Base-by-base conservation (phyloP, 495 filamentous ascomycete species). In the Lasiosphaeria hispida region DNA sequence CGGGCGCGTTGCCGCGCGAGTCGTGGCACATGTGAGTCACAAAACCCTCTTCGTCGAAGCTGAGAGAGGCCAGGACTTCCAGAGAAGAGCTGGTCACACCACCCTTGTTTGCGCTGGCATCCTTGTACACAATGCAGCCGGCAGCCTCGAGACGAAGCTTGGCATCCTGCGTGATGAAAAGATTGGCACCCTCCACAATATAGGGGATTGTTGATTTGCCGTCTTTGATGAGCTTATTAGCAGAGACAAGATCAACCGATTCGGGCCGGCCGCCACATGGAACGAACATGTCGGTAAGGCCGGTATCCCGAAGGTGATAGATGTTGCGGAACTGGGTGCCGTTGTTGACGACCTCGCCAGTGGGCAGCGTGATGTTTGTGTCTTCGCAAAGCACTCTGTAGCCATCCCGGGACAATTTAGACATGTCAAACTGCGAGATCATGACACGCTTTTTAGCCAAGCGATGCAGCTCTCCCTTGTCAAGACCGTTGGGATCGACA, bases 81-180 rank as follows among this genome's bases (percentile, higher is more conserved):
- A 97, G 84, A 5, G 94, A 98, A 0, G 94, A 97, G n/a, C 90
- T 96, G 6, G 94, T 98, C 47, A 98, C 94, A 70, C 94, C 94
- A 65, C 94, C 94, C 80, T 98, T 98, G 81, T 98, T 98, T 42
- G 95, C 92, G 42, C 91, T 96, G 10, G 94, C 94, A 74, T 98
- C 94, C 79, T 98, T 98, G 83, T 90, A 97, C 42, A 98, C 72
- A 63, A 97, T 87, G 68, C 88, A 91, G 59, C 95, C 95, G 33
- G 94, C 93, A 63, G 89, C 86, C 75, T 98, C 94, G 5, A 98
- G 83, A 17, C 91, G 87, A 55, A 97, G 80, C 80, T 98, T 98
- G 62, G 91, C 92, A 68, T 98, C 94, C 74, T 98, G 95, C 10
- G 94, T 97, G 74, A 98, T 94, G 83, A 98, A 98, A 40, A 98